Base-by-base conservation (phyloP, 2,329 filamentous ascomycete species). In the Phoma herbarum region DNA sequence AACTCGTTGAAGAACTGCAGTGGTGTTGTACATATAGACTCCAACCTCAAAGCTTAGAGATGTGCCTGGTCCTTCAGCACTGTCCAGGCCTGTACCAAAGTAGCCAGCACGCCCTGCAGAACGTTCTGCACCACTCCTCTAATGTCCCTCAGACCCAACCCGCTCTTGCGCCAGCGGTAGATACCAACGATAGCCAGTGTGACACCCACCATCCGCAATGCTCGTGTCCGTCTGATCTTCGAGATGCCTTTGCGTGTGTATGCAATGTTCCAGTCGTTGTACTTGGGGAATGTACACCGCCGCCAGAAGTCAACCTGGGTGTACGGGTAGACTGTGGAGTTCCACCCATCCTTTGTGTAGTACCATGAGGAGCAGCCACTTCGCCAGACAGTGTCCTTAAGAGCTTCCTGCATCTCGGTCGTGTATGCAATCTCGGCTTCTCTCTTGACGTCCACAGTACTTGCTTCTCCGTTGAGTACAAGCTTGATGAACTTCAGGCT, bases 401-500 rank as follows among this genome's bases (percentile, higher is more conserved):
- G 62, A 7, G 68, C 67, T 60, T 69, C 60, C 26, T 79, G 75
- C 4, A 86, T 74, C 48, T 83, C 79, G 3, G 66, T 62, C 6
- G 70, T 82, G 72, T 62, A 78, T 59, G 80, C 95, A 94, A 63
- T 88, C 85, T 68, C 84, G 80, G 57, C 96, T 83, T 76, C 97
- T 96, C 77, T 93, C 88, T 68, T 85, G 81, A 69, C 91, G 90
- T 80, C 97, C 90, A 83, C 93, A 95, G 74, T 95, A 89, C 73
- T 95, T 93, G 59, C 95, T 91, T 67, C 90, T 90, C 94, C 93
- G 96, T 81, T 97, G 92, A 61, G 93, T 18, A 88, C 77, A 2
- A 84, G 82, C 65, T 81, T 81, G 63, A 89, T 83, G 62, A 89
- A 81, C 0, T 85, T 84, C 10, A 90, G 69, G 0, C 83, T 81